Base-by-base conservation (phyloP, 352 stramenopile genomes). In the Pythium brachiatum region DNA sequence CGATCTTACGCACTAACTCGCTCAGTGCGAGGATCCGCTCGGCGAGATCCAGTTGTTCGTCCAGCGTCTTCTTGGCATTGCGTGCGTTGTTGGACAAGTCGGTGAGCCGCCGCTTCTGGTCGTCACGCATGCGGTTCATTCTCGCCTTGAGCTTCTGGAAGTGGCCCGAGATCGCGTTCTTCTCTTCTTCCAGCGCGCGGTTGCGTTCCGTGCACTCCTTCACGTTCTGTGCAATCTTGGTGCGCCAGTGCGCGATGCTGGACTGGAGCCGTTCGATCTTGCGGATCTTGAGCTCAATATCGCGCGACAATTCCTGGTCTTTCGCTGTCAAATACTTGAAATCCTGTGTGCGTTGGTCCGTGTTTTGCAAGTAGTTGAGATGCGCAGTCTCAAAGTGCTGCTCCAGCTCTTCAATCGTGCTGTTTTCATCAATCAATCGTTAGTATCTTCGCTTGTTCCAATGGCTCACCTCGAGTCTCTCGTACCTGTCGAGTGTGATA, bases 241-340 rank as follows among this genome's bases (percentile, higher is more conserved):
- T 91, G 48, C 94, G 77, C 87, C 93, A 97, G 53, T 96, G 79
- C 15, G 89, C 81, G 23, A 98, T 87, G 48, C 81, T 90, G 23
- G 78, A 72, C 68, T 98, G 90, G 27, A 98, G 72, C 11, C 89
- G 78, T 74, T 98, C 91, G 39, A 98, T 98, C 72, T 97, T 96
- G 36, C 88, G 79, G 55, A 97, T 97, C 75, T 98, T 98, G 66
- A 92, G 75, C 74, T 97, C 87, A 50, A 98, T 97, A 53, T 97
- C 89, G 25, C 92, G 88, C 27, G 81, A 96, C 2, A 98, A 74
- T 68, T 98, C 86, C 46, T 91, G 83, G 74, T 98, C 92, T 66
- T 96, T 97, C 0, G 83, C 77, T 4, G 92, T 97, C 34, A 98
- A 72, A 69, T 97, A 94, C 80, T 98, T 97, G 70, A 98, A 98